phyloP scores from a whole-genome alignment of 345 rosid species.

The Sisymbrium irio region DNA sequence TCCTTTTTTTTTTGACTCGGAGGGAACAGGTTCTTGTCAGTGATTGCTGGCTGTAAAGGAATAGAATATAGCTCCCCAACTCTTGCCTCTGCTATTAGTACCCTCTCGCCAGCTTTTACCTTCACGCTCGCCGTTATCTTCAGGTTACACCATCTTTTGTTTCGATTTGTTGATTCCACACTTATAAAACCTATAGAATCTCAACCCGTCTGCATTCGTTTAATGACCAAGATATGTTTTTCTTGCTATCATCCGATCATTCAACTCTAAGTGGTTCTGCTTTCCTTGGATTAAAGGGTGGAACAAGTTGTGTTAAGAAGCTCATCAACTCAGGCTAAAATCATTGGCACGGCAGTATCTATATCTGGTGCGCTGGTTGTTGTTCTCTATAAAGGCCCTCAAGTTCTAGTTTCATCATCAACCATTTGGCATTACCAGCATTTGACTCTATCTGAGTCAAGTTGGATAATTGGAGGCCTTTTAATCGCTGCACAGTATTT shows the following conservation, averaged over 20 bases:
- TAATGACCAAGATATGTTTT: too few relatives aligned
- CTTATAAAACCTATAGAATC: too few relatives aligned
- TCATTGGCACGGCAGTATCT: not conserved
- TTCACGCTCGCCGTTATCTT: conserved; percentile 30
- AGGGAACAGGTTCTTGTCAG: conserved; percentile 31
- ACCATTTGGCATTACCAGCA: not conserved
- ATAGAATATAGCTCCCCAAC: conserved; percentile 43
- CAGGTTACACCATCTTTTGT: conserved; percentile 6
- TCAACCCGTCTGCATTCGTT: too few relatives aligned
- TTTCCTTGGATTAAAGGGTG: not conserved
- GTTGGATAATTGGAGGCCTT: not conserved
- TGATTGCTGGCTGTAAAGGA: conserved; percentile 33
- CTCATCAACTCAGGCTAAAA: not conserved
- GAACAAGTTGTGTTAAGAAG: not conserved
- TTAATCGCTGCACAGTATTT: not conserved
- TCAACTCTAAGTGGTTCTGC: not conserved
- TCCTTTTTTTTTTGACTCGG: not conserved
- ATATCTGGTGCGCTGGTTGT: not conserved
- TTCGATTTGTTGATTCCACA: not conserved
- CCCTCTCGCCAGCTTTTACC: conserved; percentile 48
- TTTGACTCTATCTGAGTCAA: not conserved
- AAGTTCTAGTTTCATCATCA: not conserved
- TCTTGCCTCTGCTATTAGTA: conserved; percentile 49
- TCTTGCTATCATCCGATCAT: not conserved
- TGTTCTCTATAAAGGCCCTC: not conserved